Evolutionary conservation across 1,284 basidiomycete genomes (phyloP).

Genomic region (Ceratobasidium theobromae): DNA sequence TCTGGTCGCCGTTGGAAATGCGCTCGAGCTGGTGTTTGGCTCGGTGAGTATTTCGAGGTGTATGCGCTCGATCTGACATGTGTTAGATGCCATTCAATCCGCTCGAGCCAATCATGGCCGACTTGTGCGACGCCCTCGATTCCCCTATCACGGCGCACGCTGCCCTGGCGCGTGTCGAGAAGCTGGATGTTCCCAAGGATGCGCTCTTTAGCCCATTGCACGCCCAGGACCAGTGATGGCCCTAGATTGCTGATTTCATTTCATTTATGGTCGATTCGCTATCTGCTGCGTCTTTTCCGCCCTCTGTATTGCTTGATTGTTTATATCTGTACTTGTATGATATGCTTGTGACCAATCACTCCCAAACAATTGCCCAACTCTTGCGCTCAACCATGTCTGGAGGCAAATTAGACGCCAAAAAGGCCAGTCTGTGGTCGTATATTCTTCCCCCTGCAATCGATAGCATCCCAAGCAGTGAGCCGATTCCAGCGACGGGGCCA

Average conservation of each 20-base stretch:
- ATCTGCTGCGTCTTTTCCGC: no score
- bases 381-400: no score
- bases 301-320: conserved; percentile 30
- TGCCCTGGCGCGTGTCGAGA: conserved; percentile 24
- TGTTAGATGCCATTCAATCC: conserved; percentile 29
- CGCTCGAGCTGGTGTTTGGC: conserved; percentile 26
- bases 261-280: background rate
- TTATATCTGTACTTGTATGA: conserved; percentile 24
- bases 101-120: conserved; percentile 20
- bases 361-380: background rate
- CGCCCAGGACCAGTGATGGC: background rate
- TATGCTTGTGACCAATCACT: no score
- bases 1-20: conserved; percentile 13
- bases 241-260: background rate
- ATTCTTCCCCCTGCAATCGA: conserved; percentile 3
- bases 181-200: conserved; percentile 11
- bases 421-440: conserved; percentile 5
- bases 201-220: conserved; percentile 7
- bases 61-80: background rate
- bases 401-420: background rate
- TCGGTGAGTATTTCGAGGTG: background rate
- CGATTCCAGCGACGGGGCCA: conserved; percentile 2
- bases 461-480: background rate
- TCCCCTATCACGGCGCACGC: conserved; percentile 5
- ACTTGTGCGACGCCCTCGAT: conserved; percentile 23